Conservation (phyloP, 2,329 filamentous ascomycete genomes). For the Penicillium capsulatum region DNA sequence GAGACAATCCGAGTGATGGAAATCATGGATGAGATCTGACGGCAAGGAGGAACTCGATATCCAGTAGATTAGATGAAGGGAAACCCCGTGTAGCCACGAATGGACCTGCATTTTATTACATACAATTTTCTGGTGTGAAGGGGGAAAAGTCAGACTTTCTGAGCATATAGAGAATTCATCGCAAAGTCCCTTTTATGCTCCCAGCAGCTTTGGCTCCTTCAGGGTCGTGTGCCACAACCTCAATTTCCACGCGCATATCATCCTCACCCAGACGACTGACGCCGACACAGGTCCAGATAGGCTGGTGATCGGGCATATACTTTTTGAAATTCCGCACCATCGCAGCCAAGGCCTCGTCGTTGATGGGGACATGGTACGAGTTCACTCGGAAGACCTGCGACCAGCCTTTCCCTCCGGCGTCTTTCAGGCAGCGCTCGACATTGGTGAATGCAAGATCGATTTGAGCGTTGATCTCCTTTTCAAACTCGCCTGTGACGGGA, state of each 20-base stretch:
- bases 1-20: too few species aligned
- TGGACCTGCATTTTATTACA: too few species aligned
- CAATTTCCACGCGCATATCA: slow-evolving; percentile 57
- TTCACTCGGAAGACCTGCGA: slow-evolving; percentile 50
- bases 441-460: slow-evolving; percentile 56
- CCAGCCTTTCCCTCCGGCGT: slow-evolving; percentile 51
- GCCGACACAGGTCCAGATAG: slow-evolving; percentile 53
- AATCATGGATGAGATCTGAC: too few species aligned
- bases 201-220: too few species aligned
- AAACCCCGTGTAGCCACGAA: too few species aligned
- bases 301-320: slow-evolving; percentile 52
- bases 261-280: slow-evolving; percentile 47
- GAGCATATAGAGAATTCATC: too few species aligned
- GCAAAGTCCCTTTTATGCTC: too few species aligned
- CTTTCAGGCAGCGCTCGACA: slow-evolving; percentile 49
- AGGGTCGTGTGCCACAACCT: slow-evolving; percentile 50
- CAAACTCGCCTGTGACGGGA: slow-evolving; percentile 19
- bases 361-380: slow-evolving; percentile 46
- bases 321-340: slow-evolving; percentile 49
- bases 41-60: too few species aligned
- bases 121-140: too few species aligned
- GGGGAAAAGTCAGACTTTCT: too few species aligned
- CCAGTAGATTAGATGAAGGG: too few species aligned
- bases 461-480: slow-evolving; percentile 42
- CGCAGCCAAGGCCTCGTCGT: slow-evolving; percentile 35